A percentile compares a stretch with the other conserved stretches of the same genome.
Conservation (phyloP, 176 grass and related monocot genomes). For the Ampelocalamus luodianensis region DNA sequence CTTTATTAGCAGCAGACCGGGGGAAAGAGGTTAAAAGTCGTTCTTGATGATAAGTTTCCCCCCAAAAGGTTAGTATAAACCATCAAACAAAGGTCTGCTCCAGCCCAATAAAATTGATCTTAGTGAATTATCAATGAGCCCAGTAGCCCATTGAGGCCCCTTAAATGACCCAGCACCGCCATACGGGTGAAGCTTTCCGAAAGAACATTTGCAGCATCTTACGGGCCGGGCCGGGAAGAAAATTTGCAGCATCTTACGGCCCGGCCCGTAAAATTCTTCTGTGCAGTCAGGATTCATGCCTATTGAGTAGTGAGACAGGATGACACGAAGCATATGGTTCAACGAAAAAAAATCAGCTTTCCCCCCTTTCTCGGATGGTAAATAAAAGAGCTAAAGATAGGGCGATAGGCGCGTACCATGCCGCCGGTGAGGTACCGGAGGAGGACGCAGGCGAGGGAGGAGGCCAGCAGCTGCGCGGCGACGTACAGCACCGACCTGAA, state of each 20-base stretch:
- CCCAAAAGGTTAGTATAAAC: no score
- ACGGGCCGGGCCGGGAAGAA: background rate
- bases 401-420: slow-evolving; percentile 34
- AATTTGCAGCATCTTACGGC: background rate
- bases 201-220: background rate
- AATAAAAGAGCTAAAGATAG: background rate
- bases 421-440: slow-evolving; percentile 60
- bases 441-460: slow-evolving; percentile 65
- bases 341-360: background rate
- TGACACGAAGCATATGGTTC: background rate
- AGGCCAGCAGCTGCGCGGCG: slow-evolving; percentile 72
- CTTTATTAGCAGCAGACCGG: no score
- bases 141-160: background rate
- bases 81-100: no score
- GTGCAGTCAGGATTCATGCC: background rate
- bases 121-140: background rate
- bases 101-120: no score
- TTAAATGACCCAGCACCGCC: background rate
- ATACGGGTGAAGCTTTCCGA: background rate
- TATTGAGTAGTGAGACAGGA: background rate
- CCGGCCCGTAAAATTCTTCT: background rate
- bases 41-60: no score
- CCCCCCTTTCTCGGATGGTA: background rate
- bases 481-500: slow-evolving; percentile 72
- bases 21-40: no score